Evolutionary conservation across 768 basidiomycete genomes (phyloP).

Genomic region (Thelephora aurantiotincta): DNA sequence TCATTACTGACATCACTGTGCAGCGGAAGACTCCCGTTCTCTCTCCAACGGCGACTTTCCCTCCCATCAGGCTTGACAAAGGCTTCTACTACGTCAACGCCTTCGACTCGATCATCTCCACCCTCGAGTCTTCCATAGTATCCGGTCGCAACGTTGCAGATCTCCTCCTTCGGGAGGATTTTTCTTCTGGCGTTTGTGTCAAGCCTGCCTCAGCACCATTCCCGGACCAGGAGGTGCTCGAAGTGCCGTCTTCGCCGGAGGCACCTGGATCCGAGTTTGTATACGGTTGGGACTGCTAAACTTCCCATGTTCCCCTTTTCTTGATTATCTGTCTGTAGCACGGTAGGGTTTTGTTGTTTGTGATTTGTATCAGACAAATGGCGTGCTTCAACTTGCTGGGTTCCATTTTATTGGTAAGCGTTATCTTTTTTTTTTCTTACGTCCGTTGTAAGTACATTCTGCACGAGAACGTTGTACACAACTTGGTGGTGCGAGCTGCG

Average conservation of each 20-base stretch:
- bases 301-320: background rate
- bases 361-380: no score
- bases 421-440: no score
- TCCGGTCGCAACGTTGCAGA: conserved; percentile 76
- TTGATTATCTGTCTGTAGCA: background rate
- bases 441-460: background rate
- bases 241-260: background rate
- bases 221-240: conserved; percentile 6
- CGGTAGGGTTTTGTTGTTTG: no score
- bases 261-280: conserved; percentile 29
- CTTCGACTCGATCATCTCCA: conserved; percentile 85
- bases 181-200: conserved; percentile 57
- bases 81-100: conserved; percentile 87
- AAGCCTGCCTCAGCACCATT: conserved; percentile 12
- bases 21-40: conserved; percentile 74
- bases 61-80: conserved; percentile 62
- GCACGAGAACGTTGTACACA: background rate
- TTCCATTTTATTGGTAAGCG: no score
- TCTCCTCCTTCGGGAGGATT: conserved; percentile 60
- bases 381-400: no score
- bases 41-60: conserved; percentile 49
- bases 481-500: no score
- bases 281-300: conserved; percentile 65
- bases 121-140: conserved; percentile 90
- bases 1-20: no score